Base-by-base conservation (phyloP, 352 stramenopile species). In the Phytophthora europaea region DNA sequence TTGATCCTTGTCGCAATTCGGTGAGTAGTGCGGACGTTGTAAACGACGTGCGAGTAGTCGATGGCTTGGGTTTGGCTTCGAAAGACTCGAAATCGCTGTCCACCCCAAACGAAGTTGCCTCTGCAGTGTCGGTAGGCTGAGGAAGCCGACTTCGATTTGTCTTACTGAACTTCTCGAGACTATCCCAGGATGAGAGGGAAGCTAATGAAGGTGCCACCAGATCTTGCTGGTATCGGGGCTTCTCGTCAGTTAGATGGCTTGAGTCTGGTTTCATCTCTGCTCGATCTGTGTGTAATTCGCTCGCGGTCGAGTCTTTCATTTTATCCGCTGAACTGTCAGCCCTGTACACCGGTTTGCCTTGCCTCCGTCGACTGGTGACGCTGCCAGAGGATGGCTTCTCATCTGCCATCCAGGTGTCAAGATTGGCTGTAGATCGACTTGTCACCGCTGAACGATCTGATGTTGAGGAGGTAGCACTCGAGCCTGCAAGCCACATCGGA, bases 121-220 rank as follows among this genome's bases (percentile, higher is more conserved):
- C 40, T 12, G 7, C 36, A 22, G 58, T 48, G 5, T 79, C 73
- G 0, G 70, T 68, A 45, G 70, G 59, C 8, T 62, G 70, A 4
- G 84, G 61, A 1, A 94, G 56, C 1, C 89, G 84, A 40, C 80
- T 93, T 45, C 81, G 75, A 43, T 85, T 94, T 0, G 81, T 92
- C 66, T 91, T 91, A 52, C 86, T 94, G 58, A 95, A 94, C n/a
- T 91, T 88, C 61, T 94, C 89, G 6, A 95, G 78, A 20, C 79
- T 89, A 45, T 95, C 89, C 84, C 86, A 93, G 10, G 84, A 75
- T 1, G 65, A 75, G 3, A 81, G 64, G 4, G 64, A 77, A 1
- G 60, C 45, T 6, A 71, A 50, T 34, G 62, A 48, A 26, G 74
- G 51, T 28, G 43, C 36, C 18, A 33, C 13, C 38, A 54, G 2